Evolutionary conservation across 2,329 filamentous ascomycete genomes (phyloP), one percentile per base, ranked within the genome.

Genomic region (Fusarium sp.): DNA sequence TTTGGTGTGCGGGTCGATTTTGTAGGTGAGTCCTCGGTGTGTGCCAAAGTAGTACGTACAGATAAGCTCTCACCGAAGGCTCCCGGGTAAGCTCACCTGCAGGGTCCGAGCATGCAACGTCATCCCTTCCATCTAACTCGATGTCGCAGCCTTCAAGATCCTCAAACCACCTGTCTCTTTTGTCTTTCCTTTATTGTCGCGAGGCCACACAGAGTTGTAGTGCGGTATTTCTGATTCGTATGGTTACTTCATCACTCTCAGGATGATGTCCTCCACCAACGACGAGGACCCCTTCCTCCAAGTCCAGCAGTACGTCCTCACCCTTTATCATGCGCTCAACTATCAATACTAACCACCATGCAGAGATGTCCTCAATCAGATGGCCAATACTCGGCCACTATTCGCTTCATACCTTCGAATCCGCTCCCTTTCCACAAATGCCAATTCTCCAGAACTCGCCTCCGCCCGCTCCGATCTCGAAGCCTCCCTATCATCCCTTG

Each of bases 391-490:
- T 56, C 91, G 95, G 12, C 91, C 94, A 55, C 90, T 98, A 61
- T 98, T 98, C 85, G 91, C 92, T 70, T 98, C 94, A 18, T 99
- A 97, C 84, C 88, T 97, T 45, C 95, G 96, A 78, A 99, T 99
- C 82, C 93, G 94, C 77, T 96, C 94, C 47, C 91, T 97, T 27
- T 88, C 91, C 63, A 91, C 90, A 42, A 87, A 88, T 11, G 83
- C 90, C 16, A 85, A 86, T 45, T 94, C 93, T 20, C 94, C 94
- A 14, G 96, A 99, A 79, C 93, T 99, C 64, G 88, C 92, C 77
- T 90, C 91, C 55, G 95, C 92, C 47, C 88, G 91, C 59, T 79
- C 87, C 59, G 92, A 94, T 73, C 90, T 96, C 75, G 85, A 88
- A 70, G 74, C 82, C 34, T 84, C 91, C 25, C 88, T 96, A 59